Evolutionary conservation across 2,329 filamentous ascomycete species (phyloP), one percentile per base, ranked within the genome.

Genomic region (Grosmannia clavigera): DNA sequence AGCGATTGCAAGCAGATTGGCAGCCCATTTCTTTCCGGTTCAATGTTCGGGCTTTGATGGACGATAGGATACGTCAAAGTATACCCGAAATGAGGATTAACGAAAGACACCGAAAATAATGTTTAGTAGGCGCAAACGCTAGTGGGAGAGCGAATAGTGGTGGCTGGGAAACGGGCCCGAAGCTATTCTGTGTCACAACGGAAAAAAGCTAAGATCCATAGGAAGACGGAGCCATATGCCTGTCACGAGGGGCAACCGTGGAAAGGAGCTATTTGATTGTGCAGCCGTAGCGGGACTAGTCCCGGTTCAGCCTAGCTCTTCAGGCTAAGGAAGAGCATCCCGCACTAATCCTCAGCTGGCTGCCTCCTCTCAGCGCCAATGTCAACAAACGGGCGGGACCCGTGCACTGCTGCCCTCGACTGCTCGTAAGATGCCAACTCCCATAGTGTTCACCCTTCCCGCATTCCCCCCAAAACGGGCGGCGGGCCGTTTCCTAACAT

Each of bases 201-300:
- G 43, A 16, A 19, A 52, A 40, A 14, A 52, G 1, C 5, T n/a
- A 46, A 46, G 16, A 46, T 46, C 43, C 43, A 46, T 46, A 29
- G n/a, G 46, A 29, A 9, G 31, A 52, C n/a, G 22, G 9, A 52
- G 29, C 27, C 57, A 16, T 38, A 50, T 48, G 48, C 51, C 55
- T 58, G 62, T 64, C 56, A 61, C 63, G 61, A 58, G 63, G 63
- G 63, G 63, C 63, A 64, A 64, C 63, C 40, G 52, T 29, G 52
- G 27, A 51, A 51, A 56, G 59, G 61, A 59, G 55, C 50, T 58
- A 19, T 43, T 35, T 59, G 25, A 27, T 33, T 55, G 55, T 22
- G 25, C 25, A 56, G 51, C 53, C 53, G 25, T 35, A 43, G 55
- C n/a, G 40, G 12, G 12, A 48, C 61, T 64, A 64, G 60, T 46